Conservation (phyloP, 306 rosid species). For the Hippophae gyantsensis region DNA sequence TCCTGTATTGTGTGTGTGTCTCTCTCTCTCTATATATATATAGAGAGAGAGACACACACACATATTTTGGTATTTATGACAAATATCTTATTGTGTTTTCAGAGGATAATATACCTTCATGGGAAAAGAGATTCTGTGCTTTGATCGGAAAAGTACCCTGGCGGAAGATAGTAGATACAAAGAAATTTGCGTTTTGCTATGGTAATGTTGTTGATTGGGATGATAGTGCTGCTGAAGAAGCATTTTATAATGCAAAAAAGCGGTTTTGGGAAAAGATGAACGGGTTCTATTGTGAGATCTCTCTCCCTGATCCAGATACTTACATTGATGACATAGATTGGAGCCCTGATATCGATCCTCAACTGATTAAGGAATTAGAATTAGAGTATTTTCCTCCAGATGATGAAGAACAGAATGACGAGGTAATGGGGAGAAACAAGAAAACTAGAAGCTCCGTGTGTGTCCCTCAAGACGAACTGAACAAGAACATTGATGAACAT, state of each 20-base stretch:
- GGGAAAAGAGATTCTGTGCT: conserved; percentile 70
- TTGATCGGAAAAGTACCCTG: conserved; percentile 58
- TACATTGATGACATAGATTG: conserved; percentile 59
- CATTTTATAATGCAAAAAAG: conserved; percentile 66
- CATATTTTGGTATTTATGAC: no score
- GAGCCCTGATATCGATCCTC: conserved; percentile 46
- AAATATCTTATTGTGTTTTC: no score
- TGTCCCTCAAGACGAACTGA: conserved; percentile 30
- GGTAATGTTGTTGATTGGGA: conserved; percentile 53
- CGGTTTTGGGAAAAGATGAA: conserved; percentile 59
- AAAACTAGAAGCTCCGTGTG: conserved; percentile 6
- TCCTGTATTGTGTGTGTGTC: no score
- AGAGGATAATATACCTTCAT: conserved; percentile 31
- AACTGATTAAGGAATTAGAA: conserved; percentile 51
- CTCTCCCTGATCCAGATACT: conserved; percentile 60
- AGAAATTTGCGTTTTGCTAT: conserved; percentile 40
- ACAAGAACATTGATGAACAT: conserved; percentile 12
- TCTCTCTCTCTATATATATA: no score
- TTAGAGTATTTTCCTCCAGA: conserved; percentile 21
- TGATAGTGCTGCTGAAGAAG: conserved; percentile 72
- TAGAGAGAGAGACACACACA: no score
- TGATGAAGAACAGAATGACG: conserved; percentile 14
- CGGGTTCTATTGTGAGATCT: conserved; percentile 29
- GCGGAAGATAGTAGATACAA: conserved; percentile 49
- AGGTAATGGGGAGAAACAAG: conserved; percentile 12